Evolutionary conservation across 352 stramenopile species (phyloP).

Genomic region (Phytophthora litchii): DNA sequence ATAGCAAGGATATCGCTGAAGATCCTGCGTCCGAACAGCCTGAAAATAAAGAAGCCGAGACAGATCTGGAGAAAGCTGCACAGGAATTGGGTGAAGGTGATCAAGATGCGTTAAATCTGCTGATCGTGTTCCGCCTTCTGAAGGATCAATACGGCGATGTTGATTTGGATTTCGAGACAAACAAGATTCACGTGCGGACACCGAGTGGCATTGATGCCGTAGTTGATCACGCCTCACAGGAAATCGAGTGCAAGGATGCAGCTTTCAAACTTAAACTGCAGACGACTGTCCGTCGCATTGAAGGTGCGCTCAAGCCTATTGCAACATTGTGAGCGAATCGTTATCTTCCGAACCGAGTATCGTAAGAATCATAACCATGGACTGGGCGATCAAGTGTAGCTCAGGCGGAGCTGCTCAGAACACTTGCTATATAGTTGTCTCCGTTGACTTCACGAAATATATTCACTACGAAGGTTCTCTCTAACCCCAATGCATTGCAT

Average conservation of each 20-base stretch:
- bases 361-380: neutral
- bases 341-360: neutral
- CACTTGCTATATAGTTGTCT: slow-evolving; percentile 18
- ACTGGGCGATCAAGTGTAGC: slow-evolving; percentile 9
- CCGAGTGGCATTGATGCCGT: slow-evolving; percentile 70
- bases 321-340: slow-evolving; percentile 37
- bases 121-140: slow-evolving; percentile 83
- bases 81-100: slow-evolving; percentile 70
- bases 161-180: slow-evolving; percentile 87
- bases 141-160: slow-evolving; percentile 90
- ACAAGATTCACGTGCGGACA: slow-evolving; percentile 88
- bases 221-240: slow-evolving; percentile 64
- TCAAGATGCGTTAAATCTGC: slow-evolving; percentile 83
- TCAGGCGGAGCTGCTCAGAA: neutral
- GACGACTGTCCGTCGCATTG: slow-evolving; percentile 68
- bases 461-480: slow-evolving; percentile 20
- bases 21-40: slow-evolving; percentile 18
- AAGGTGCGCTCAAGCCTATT: slow-evolving; percentile 71
- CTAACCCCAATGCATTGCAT: slow-evolving; percentile 1
- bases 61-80: slow-evolving; percentile 58
- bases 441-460: slow-evolving; percentile 26
- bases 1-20: slow-evolving; percentile 24
- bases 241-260: slow-evolving; percentile 74
- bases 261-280: slow-evolving; percentile 77
- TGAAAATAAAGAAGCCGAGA: slow-evolving; percentile 28